Base-by-base conservation (phyloP, 1,284 basidiomycete species). In the Chalciporus piperatoides region DNA sequence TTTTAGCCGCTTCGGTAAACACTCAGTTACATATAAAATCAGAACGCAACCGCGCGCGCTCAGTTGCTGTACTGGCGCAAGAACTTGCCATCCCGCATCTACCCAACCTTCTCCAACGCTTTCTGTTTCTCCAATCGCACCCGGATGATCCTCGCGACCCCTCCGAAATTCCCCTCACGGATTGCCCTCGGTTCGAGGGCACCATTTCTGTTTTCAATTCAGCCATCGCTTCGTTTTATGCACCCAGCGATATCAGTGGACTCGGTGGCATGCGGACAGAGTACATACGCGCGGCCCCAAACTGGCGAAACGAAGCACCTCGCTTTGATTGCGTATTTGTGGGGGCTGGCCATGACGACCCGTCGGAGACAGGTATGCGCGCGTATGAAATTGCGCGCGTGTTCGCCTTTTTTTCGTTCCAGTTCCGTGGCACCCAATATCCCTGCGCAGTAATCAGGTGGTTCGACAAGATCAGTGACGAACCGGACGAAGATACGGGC, bases 211-310 rank as follows among this genome's bases (percentile, higher is more conserved):
- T 47, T 2, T 30, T 57, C 6, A 53, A 62, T 17, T 62, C 51
- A 0, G 51, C 51, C 3, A 28, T 35, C 1, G 51, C 59, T 37
- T 7, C 37, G 35, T 59, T 61, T 36, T 64, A 58, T 52, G 59
- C 60, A 0, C 68, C 65, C 0, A 70, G 67, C 38, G 57, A 71
- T 40, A 44, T 59, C 1, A 54, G 58, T 37, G 59, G 66, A 9
- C 36, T 46, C 2, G 40, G 56, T 3, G 57, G 61, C 14, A 55
- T 68, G 57, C 49, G 49, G 2, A 47, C 47, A 4, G 62, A 69
- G 52, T 41, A 50, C 4, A 69, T 69, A 37, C 10, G 46, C 3
- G 53, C 59, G 3, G 59, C 43, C 19, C 61, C 60, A 2, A 42
- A 21, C 6, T 57, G 54, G 47, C 19, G 54, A 41, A 32, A 39